Percentiles rank a stretch among this genome's conserved stretches.
phyloP scores from a whole-genome alignment of 441 rosid genomes.

The Hura crepitans region DNA sequence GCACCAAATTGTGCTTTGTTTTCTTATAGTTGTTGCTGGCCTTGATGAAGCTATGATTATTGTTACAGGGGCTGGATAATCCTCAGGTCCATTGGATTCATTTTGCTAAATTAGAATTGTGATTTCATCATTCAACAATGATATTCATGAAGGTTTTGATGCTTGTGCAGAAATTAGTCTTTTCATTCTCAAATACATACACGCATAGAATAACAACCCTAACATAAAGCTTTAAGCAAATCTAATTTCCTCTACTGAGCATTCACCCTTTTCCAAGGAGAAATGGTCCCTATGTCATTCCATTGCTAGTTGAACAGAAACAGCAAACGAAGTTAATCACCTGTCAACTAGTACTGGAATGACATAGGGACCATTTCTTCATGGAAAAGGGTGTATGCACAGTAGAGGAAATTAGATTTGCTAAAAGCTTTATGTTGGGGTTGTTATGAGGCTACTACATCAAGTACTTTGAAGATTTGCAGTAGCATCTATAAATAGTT shows the following conservation, averaged over 20 bases:
- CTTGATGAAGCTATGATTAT: not conserved
- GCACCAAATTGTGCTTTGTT: not conserved
- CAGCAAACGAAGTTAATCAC: too few species aligned
- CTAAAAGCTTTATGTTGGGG: not conserved
- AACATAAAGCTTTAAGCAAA: not conserved
- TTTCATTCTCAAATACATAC: not conserved
- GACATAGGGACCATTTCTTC: not conserved
- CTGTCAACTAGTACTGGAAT: not conserved
- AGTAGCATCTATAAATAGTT: not conserved
- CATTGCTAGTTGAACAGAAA: not conserved
- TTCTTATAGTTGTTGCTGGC: not conserved
- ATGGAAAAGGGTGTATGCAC: not conserved
- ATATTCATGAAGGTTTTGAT: not conserved
- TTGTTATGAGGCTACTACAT: not conserved
- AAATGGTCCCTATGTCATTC: slow-evolving; percentile 4
- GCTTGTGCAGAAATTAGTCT: not conserved
- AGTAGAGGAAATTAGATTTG: not conserved
- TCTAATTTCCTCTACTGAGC: not conserved
- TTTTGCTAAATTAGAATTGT: not conserved
- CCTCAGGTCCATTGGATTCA: not conserved
- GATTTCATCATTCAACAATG: not conserved
- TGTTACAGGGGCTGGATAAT: not conserved
- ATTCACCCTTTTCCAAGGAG: not conserved
- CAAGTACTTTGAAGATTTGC: not conserved
- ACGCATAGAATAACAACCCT: not conserved